Conservation (phyloP, 768 basidiomycete genomes). For the Psilocybe tampanensis region DNA sequence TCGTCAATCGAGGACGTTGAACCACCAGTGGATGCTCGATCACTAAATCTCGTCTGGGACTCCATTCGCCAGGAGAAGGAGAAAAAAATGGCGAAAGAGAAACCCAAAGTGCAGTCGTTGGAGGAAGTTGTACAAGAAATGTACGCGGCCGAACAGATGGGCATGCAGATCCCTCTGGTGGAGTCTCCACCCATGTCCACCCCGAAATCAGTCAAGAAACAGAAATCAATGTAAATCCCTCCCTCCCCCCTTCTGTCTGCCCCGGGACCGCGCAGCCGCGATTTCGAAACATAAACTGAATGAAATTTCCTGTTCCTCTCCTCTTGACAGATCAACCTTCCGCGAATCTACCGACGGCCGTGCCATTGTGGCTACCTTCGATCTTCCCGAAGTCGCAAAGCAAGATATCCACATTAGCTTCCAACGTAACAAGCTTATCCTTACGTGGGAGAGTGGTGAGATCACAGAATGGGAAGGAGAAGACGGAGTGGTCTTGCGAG, state of each 20-base stretch:
- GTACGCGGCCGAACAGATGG: constrained; percentile 31
- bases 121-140: constrained; percentile 46
- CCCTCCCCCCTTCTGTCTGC: constrained; percentile 9
- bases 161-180: constrained; percentile 39
- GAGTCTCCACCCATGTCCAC: constrained; percentile 39
- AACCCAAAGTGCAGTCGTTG: constrained; percentile 71
- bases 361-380: constrained; percentile 71
- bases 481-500: constrained; percentile 59
- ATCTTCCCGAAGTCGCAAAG: constrained; percentile 69
- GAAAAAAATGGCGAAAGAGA: constrained; percentile 65
- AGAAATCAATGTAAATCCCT: constrained; percentile 60
- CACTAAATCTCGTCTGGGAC: constrained; percentile 67
- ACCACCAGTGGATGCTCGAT: constrained; percentile 40
- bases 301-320: constrained; percentile 7
- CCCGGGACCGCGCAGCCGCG: background rate
- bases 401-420: constrained; percentile 78
- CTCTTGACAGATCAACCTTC: constrained; percentile 56
- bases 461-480: constrained; percentile 65
- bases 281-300: constrained; percentile 31
- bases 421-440: constrained; percentile 59
- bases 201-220: constrained; percentile 52
- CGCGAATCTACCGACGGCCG: constrained; percentile 73
- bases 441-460: constrained; percentile 68
- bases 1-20: constrained; percentile 46
- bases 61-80: constrained; percentile 67